Evolutionary conservation across 208 protist genomes (phyloP), one percentile per base, ranked within the genome.

Genomic region (Crithidia expoeki): DNA sequence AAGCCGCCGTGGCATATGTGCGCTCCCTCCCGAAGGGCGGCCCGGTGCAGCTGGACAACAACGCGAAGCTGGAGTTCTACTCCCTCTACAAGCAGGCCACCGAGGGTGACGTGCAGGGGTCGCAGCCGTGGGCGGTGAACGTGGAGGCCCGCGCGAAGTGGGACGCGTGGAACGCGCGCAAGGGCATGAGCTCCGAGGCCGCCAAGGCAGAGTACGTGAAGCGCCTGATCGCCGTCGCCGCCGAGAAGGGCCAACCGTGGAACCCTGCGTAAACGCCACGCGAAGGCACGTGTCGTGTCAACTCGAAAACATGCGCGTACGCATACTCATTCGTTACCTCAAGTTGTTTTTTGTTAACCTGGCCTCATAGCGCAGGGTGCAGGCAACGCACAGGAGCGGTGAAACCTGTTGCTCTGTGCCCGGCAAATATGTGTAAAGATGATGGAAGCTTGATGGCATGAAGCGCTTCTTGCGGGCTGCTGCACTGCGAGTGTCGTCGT

Each of bases 81-180:
- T 89, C 76, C n/a, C 76, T 98, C 17, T 99, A 86, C 90, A 99
- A 99, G 89, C 98, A 99, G 85, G 97, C 91, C 38, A 99, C 93
- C 36, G 95, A 96, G 71, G 98, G 98, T 9, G 92, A 98, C 51
- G 90, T 96, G 61, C 86, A 84, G 68, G 93, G 90, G 40, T 59
- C 69, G 23, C 94, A 94, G 81, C 94, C 94, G 60, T 98, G 91
- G 87, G 89, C 90, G 9, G 90, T 98, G n/a, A 85, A 97, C 66
- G 23, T 98, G 33, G 92, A 96, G 84, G 89, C 90, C 12, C 88
- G 93, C 58, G 94, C 94, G 72, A 99, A 99, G 85, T 98, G 92
- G 88, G 91, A 98, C 68, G 96, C 95, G 17, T 98, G 97, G 95
- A 89, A 93, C 50, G 72, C 46, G 28, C 52, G 77, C 55, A 97